These are phyloP conservation scores for Flaveria bidentis DNA, from an alignment of 129 eudicot genomes.

Conservation along the genomic window DNA sequence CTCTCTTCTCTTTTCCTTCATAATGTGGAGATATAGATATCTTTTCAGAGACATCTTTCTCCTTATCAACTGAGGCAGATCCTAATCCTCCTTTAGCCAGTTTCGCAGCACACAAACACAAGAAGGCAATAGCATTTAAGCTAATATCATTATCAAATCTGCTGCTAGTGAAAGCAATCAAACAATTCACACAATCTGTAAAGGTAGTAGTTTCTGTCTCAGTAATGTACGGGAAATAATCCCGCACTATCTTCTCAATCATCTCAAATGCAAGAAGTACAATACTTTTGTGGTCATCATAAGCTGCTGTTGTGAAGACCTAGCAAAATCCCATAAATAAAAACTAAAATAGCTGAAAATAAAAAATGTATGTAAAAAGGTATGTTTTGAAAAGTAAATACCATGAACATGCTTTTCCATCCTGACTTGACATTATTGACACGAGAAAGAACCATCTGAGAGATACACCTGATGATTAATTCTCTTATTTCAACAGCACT, in stretches of 20 bases:
- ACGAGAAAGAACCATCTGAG: slow-evolving; percentile 96
- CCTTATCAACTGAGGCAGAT: slow-evolving; percentile 43
- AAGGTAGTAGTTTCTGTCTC: slow-evolving; percentile 97
- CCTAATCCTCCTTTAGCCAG: slow-evolving; percentile 90
- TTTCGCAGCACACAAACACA: slow-evolving; percentile 83
- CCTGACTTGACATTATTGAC: slow-evolving; percentile 91
- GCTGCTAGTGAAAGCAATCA: slow-evolving; percentile 92
- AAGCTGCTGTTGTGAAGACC: slow-evolving; percentile 98
- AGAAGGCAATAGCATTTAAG: slow-evolving; percentile 86
- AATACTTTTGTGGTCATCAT: slow-evolving; percentile 92
- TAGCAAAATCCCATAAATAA: slow-evolving; percentile 29
- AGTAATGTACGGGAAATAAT: slow-evolving; percentile 90
- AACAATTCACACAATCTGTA: slow-evolving; percentile 93
- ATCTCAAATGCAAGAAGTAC: slow-evolving; percentile 91
- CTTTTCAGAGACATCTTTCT: slow-evolving; percentile 54
- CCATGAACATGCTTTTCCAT: slow-evolving; percentile 99
- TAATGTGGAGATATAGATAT: slow-evolving; percentile 48
- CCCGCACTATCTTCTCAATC: slow-evolving; percentile 90
- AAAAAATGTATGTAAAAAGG: not conserved
- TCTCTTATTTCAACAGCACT: slow-evolving; percentile 98
- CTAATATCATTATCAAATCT: slow-evolving; percentile 90
- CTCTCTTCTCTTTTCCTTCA: slow-evolving; percentile 49
- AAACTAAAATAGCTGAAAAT: not conserved
- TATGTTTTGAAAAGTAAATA: slow-evolving; percentile 31
- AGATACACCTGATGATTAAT: slow-evolving; percentile 86